A percentile compares a stretch with the other conserved stretches of the same genome.
Evolutionary conservation across 306 rosid species (phyloP).

Genomic region (Cucurbita argyrosperma): DNA sequence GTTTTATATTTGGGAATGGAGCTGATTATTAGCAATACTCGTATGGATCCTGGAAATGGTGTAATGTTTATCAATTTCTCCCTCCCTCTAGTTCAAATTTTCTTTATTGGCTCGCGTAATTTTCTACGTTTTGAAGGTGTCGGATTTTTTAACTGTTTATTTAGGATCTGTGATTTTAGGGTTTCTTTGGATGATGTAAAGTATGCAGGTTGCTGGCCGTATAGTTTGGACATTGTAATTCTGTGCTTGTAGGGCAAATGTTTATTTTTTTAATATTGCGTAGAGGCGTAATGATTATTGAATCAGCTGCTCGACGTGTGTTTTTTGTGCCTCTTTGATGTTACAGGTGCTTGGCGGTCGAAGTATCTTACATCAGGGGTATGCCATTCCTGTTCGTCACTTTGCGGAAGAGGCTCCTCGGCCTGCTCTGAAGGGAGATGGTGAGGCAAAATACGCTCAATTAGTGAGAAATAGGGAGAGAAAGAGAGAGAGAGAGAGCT

Average conservation of each 20-base stretch:
- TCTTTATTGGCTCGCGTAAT: background rate
- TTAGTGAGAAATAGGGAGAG: background rate
- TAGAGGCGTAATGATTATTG: background rate
- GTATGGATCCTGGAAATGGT: background rate
- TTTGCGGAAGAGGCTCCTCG: slow-evolving; percentile 60
- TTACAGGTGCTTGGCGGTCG: slow-evolving; percentile 50
- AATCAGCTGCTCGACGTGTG: background rate
- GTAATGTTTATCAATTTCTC: background rate
- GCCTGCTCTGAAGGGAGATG: slow-evolving; percentile 70
- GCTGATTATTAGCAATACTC: background rate
- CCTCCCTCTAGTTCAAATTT: background rate
- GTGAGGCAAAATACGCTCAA: slow-evolving; percentile 26
- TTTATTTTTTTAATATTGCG: background rate
- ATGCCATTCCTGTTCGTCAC: slow-evolving; percentile 56
- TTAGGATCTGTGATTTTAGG: background rate
- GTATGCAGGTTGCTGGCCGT: background rate
- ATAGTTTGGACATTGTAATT: background rate
- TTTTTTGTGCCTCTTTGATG: slow-evolving; percentile 3
- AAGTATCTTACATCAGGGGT: slow-evolving; percentile 42
- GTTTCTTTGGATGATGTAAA: background rate
- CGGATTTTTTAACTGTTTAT: background rate
- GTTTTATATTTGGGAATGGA: background rate
- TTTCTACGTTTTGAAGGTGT: background rate
- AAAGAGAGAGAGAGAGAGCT: background rate
- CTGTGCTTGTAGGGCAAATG: background rate